These are phyloP conservation scores for Clavispora phyllophila DNA, from an alignment of 805 yeast species.

Conservation along the genomic window DNA sequence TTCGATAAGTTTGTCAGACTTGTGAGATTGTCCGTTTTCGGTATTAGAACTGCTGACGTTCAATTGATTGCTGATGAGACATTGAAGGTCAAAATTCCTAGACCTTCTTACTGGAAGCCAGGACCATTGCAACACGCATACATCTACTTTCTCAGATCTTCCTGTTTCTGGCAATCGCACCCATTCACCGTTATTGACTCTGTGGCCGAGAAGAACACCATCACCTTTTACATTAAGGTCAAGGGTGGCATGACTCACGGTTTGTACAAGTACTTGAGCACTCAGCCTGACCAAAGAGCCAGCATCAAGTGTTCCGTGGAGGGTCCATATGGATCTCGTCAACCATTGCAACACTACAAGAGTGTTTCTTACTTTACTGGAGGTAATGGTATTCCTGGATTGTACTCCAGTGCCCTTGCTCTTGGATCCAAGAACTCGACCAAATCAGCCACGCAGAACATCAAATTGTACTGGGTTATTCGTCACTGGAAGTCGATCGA, in stretches of 20 bases:
- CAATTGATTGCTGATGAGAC: slow-evolving; percentile 41
- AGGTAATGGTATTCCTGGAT: slow-evolving; percentile 62
- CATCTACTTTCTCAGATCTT: slow-evolving; percentile 50
- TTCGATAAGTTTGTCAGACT: slow-evolving; percentile 37
- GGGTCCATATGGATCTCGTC: slow-evolving; percentile 54
- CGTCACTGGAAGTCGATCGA: slow-evolving; percentile 36
- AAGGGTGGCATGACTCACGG: slow-evolving; percentile 54
- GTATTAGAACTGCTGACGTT: slow-evolving; percentile 34
- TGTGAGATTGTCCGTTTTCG: slow-evolving; percentile 28
- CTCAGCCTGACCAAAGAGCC: slow-evolving; percentile 27
- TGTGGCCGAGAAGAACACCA: slow-evolving; percentile 32
- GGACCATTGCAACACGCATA: slow-evolving; percentile 55
- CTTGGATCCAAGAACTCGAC: slow-evolving; percentile 14
- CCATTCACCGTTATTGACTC: slow-evolving; percentile 60
- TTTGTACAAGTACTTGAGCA: slow-evolving; percentile 27
- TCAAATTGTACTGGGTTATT: slow-evolving; percentile 35
- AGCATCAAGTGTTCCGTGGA: slow-evolving; percentile 45
- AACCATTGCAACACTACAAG: slow-evolving; percentile 45
- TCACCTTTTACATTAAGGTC: slow-evolving; percentile 44
- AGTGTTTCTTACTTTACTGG: slow-evolving; percentile 53
- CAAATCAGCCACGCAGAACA: slow-evolving; percentile 4
- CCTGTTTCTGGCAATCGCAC: slow-evolving; percentile 64
- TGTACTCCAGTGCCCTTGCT: slow-evolving; percentile 39
- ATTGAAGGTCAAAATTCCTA: slow-evolving; percentile 42
- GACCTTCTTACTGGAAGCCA: slow-evolving; percentile 45